phyloP scores from a whole-genome alignment of 169 alveolate genomes.

The Eimeria brunetti region DNA sequence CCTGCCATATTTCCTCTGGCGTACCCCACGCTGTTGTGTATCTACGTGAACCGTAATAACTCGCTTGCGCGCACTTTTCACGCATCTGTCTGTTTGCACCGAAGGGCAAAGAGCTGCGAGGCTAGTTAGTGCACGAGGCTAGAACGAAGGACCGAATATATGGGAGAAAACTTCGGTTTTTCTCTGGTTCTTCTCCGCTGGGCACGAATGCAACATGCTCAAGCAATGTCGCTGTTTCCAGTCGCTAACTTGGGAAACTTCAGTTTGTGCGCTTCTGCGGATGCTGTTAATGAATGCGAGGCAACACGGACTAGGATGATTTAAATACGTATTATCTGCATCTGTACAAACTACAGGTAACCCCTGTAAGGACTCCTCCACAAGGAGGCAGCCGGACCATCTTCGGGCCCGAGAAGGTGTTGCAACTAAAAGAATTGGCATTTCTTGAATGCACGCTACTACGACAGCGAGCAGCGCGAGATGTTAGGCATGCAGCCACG shows the following conservation, averaged over 20 bases:
- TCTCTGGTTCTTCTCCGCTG: no score
- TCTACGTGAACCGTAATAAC: not conserved
- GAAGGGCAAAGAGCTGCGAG: not conserved
- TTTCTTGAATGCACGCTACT: not conserved
- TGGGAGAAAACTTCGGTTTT: not conserved
- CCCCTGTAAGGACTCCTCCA: not conserved
- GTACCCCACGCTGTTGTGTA: not conserved
- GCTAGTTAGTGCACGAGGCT: not conserved
- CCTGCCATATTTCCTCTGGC: no score
- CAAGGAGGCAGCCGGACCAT: not conserved
- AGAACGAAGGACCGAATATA: not conserved
- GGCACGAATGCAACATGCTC: not conserved
- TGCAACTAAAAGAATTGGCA: conserved; percentile 8
- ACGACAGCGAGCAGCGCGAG: not conserved
- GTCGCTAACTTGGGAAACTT: not conserved
- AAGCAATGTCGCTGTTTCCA: not conserved
- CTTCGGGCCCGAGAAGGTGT: not conserved
- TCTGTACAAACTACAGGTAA: not conserved
- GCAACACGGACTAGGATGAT: not conserved
- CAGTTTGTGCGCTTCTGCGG: not conserved
- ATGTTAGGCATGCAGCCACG: not conserved
- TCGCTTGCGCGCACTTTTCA: not conserved
- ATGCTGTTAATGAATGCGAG: not conserved
- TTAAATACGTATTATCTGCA: not conserved
- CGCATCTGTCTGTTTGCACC: not conserved